Evolutionary conservation across 805 yeast species (phyloP).

Genomic region (Ogataea nakhonphanomensis): DNA sequence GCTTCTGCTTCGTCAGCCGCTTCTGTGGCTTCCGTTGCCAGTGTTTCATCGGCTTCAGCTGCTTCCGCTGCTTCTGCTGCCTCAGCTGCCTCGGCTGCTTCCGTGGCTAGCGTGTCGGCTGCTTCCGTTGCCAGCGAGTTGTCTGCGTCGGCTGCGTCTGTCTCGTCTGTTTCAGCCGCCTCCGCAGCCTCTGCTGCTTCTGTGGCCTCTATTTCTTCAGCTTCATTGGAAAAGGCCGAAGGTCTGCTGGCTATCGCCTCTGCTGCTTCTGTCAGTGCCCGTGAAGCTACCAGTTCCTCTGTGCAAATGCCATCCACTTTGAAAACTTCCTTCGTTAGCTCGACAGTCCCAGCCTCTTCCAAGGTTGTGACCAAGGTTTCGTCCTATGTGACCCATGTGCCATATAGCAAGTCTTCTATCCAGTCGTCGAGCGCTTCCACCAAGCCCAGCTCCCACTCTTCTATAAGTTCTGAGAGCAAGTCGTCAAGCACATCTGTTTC

Average conservation of each 20-base stretch:
- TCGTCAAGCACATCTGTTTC: constrained; percentile 9
- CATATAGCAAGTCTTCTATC: constrained; percentile 9
- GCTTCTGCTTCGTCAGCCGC: constrained; percentile 23
- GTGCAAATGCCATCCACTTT: constrained; percentile 36
- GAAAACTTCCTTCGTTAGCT: constrained; percentile 30
- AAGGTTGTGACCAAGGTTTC: not conserved
- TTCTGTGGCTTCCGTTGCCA: constrained; percentile 18
- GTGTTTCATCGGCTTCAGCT: constrained; percentile 17
- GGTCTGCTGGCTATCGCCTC: constrained; percentile 24
- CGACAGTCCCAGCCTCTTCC: constrained; percentile 13
- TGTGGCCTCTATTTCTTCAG: constrained; percentile 20
- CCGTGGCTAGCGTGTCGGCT: constrained; percentile 24
- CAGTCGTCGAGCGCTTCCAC: constrained; percentile 2
- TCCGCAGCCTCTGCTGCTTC: constrained; percentile 21
- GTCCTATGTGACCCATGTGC: constrained; percentile 2
- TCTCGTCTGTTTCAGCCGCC: constrained; percentile 14
- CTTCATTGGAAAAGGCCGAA: constrained; percentile 13
- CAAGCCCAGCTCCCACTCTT: constrained; percentile 1
- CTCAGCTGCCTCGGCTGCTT: constrained; percentile 31
- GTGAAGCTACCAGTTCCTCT: constrained; percentile 25
- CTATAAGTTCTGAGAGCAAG: not conserved
- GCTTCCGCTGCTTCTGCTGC: constrained; percentile 30
- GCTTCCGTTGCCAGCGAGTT: constrained; percentile 24
- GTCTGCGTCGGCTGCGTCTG: constrained; percentile 16
- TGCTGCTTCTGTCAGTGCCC: constrained; percentile 22